Percentiles rank a stretch among this genome's conserved stretches.
These are phyloP conservation scores for Fusarium torreyae DNA, from an alignment of 2,329 filamentous ascomycete species.

Conservation along the genomic window DNA sequence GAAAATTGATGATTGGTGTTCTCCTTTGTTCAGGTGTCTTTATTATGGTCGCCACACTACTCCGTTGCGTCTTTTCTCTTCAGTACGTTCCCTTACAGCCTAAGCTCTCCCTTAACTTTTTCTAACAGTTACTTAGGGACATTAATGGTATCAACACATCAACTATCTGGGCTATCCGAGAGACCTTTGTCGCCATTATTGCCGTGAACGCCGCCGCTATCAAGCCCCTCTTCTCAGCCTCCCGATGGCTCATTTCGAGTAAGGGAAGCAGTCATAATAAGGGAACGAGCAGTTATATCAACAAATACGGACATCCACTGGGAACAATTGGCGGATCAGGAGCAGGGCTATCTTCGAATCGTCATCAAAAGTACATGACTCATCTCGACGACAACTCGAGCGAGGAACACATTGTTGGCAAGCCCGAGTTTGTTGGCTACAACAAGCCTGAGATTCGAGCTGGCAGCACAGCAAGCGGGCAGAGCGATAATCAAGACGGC, in stretches of 20 bases:
- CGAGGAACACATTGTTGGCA: constrained; percentile 53
- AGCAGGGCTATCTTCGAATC: constrained; percentile 18
- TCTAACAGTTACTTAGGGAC: constrained; percentile 36
- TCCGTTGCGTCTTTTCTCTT: constrained; percentile 59
- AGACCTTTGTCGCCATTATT: constrained; percentile 62
- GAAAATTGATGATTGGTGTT: constrained; percentile 58
- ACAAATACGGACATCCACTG: constrained; percentile 47
- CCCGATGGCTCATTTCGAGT: constrained; percentile 54
- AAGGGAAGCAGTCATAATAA: constrained; percentile 51
- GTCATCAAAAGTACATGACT: constrained; percentile 45
- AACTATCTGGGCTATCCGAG: constrained; percentile 61
- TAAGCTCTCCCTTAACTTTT: fast-evolving
- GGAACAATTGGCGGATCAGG: constrained; percentile 48
- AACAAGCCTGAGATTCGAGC: constrained; percentile 42
- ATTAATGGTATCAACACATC: constrained; percentile 57
- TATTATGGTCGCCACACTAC: constrained; percentile 59
- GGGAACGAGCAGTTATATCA: constrained; percentile 44
- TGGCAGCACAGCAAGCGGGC: constrained; percentile 43
- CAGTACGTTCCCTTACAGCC: not conserved
- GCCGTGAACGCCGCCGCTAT: constrained; percentile 60
- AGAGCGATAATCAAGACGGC: constrained; percentile 34
- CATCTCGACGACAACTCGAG: constrained; percentile 52
- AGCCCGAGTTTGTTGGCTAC: constrained; percentile 36
- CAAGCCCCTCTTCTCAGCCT: constrained; percentile 57
- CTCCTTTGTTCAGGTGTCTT: constrained; percentile 62